Conservation (phyloP, 305 asterid genomes). For the Fraxinus latifolia region DNA sequence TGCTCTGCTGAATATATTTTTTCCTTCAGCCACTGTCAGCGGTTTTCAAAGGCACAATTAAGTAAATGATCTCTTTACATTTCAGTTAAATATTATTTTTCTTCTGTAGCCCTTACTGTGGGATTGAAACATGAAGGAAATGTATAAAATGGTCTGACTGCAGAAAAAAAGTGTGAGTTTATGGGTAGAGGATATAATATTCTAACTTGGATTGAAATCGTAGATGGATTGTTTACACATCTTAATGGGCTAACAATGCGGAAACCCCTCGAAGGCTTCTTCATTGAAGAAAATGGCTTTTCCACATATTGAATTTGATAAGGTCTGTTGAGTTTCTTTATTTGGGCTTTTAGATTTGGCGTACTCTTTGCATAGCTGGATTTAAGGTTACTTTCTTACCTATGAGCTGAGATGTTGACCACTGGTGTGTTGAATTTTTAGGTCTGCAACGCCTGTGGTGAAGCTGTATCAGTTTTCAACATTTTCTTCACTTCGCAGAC, state of each 20-base stretch:
- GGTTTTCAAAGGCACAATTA: slow-evolving; percentile 7
- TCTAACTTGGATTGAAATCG: slow-evolving; percentile 98
- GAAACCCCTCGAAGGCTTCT: slow-evolving; percentile 83
- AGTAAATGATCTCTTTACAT: slow-evolving; percentile 6
- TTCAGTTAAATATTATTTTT: slow-evolving; percentile 6
- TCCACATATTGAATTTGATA: slow-evolving; percentile 61
- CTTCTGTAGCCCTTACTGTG: slow-evolving; percentile 22
- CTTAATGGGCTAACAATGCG: slow-evolving; percentile 94
- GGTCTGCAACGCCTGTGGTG: slow-evolving; percentile 98
- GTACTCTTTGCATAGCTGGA: slow-evolving; percentile 60
- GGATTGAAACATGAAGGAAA: slow-evolving; percentile 38
- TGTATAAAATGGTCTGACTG: slow-evolving; percentile 42
- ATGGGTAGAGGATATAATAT: slow-evolving; percentile 51
- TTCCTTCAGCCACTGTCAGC: not conserved
- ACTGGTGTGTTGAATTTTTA: slow-evolving; percentile 79
- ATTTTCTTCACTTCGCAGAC: slow-evolving; percentile 79
- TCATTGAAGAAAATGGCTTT: slow-evolving; percentile 76
- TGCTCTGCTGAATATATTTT: not conserved
- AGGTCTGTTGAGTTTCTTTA: slow-evolving; percentile 83
- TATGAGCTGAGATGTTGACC: slow-evolving; percentile 79
- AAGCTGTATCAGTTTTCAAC: slow-evolving; percentile 92
- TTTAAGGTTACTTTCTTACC: slow-evolving; percentile 63
- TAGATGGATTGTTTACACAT: slow-evolving; percentile 92
- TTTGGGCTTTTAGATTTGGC: slow-evolving; percentile 60
- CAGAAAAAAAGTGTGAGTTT: slow-evolving; percentile 46